Evolutionary conservation across 768 basidiomycete genomes (phyloP), one percentile per base, ranked within the genome.

Genomic region (Collybia sordida): DNA sequence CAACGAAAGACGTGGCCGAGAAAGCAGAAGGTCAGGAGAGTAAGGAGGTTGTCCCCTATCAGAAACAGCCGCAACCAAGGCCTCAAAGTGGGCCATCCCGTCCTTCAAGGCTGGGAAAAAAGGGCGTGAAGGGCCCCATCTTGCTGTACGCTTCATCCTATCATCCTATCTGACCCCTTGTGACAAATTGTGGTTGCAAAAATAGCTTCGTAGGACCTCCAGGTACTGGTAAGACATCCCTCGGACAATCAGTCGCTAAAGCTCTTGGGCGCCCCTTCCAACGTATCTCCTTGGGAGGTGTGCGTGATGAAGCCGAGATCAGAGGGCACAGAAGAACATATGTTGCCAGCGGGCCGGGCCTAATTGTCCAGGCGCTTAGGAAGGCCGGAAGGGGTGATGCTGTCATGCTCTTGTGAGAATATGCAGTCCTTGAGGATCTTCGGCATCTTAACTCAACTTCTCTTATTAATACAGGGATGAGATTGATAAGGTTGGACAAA

Each of bases 201-300:
- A 11, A 6, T 31, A 86, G 89, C 57, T 89, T 94, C 47, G 88
- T 92, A 27, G 94, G 93, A 8, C 93, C 94, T 8, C 93, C 94
- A 0, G 93, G 93, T 2, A 88, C 86, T 0, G 93, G 92, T 27
- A 95, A 96, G 69, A 97, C 93, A 0, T 93, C 90, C 1, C 82
- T 98, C 1, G 94, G 94, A 0, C 87, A 89, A 57, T 92, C 89
- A 0, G 81, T 98, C 23, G 94, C 94, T 3, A 84, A 83, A 36
- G 87, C 92, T 0, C 77, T 97, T 7, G 77, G 79, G 21, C 73
- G 93, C 38, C 92, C 93, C 2, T 97, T 96, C 78, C 88, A 96
- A 59, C 83, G 94, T 9, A 94, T 97, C 54, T 88, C 91, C 1
- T 78, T 97, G 0, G 94, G 94, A 9, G 94, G 95, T 24, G 91